Percentiles rank a stretch among this genome's conserved stretches.
These are phyloP conservation scores for Venturia nashicola DNA, from an alignment of 2,329 filamentous ascomycete genomes.

Conservation along the genomic window DNA sequence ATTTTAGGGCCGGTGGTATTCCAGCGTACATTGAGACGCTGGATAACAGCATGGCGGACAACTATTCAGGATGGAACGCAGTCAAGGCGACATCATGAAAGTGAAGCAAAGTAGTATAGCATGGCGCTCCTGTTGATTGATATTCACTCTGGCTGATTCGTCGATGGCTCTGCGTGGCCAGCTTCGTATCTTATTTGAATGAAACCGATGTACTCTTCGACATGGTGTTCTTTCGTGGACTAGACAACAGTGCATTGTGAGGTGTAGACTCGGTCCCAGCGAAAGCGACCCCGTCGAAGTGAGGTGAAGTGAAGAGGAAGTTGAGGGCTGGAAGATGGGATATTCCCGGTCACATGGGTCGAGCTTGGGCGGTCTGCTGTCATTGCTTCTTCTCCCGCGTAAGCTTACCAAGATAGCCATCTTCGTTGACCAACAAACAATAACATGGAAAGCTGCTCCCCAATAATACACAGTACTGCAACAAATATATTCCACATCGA, in stretches of 20 bases:
- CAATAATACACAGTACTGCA: background rate
- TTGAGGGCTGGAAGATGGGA: background rate
- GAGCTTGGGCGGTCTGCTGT: background rate
- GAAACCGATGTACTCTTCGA: background rate
- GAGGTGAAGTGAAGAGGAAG: background rate
- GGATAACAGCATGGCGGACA: slow-evolving; percentile 1
- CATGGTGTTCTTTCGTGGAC: background rate
- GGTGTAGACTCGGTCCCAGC: background rate
- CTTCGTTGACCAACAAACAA: background rate
- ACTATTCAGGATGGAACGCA: slow-evolving; percentile 7
- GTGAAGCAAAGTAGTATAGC: background rate
- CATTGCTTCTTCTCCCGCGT: background rate
- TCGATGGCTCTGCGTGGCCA: background rate
- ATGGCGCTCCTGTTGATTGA: background rate
- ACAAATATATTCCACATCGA: background rate
- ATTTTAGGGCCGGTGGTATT: slow-evolving; percentile 3
- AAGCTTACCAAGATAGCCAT: background rate
- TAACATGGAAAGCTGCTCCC: background rate
- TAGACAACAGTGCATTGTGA: background rate
- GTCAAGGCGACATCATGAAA: background rate
- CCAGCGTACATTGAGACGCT: slow-evolving; percentile 7
- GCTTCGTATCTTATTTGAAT: background rate
- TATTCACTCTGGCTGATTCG: background rate
- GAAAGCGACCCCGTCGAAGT: background rate
- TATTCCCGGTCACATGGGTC: background rate